Evolutionary conservation across 768 basidiomycete genomes (phyloP).

Genomic region (Sporobolomyces phaffii): DNA sequence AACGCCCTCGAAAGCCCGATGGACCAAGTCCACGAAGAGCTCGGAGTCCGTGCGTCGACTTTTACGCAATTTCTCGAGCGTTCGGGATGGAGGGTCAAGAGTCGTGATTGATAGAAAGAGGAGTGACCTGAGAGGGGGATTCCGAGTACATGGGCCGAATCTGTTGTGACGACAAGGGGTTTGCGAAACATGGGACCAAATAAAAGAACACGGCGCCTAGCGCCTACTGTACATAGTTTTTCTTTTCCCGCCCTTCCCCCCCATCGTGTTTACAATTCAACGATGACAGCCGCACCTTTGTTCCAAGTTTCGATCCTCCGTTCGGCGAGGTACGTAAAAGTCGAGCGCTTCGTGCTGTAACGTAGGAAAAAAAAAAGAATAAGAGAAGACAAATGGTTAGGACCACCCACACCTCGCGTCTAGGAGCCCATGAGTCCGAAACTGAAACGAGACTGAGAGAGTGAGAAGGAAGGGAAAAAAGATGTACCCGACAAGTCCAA

Average conservation of each 20-base stretch:
- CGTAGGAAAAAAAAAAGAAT: background rate
- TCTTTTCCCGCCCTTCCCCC: no score
- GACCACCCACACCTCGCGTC: no score
- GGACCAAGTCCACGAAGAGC: background rate
- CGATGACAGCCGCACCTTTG: slow-evolving; percentile 4
- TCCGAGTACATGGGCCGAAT: no score
- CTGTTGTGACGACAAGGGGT: no score
- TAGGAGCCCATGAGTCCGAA: no score
- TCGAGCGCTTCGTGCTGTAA: slow-evolving; percentile 1
- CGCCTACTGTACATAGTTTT: no score
- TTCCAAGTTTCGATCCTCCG: slow-evolving; percentile 27
- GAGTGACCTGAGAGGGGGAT: background rate
- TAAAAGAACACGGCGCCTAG: no score
- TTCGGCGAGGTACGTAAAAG: slow-evolving; percentile 21
- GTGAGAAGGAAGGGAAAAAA: background rate
- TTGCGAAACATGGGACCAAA: no score
- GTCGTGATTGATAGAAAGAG: no score
- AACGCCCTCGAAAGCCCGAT: background rate
- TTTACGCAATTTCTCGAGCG: background rate
- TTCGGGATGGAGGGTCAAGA: background rate
- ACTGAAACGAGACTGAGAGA: no score
- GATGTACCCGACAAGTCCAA: slow-evolving; percentile 19
- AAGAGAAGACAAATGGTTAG: background rate
- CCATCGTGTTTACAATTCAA: background rate
- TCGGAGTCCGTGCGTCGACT: background rate